Evolutionary conservation across 1,284 basidiomycete genomes (phyloP).

Genomic region (Meripilus lineatus): DNA sequence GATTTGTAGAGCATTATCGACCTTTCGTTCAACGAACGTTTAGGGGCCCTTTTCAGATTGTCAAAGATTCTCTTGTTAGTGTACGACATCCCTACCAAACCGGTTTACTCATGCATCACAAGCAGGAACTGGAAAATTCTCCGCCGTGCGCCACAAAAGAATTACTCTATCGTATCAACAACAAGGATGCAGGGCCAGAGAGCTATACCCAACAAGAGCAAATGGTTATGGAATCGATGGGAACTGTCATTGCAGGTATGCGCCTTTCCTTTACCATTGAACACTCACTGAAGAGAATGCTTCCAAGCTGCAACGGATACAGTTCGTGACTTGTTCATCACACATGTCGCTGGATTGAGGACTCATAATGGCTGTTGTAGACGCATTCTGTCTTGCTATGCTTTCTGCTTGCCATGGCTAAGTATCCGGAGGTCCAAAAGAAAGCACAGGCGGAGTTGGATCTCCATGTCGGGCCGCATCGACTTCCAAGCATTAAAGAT

Average conservation of each 20-base stretch:
- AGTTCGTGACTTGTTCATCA: not conserved
- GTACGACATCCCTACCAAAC: too few relatives aligned
- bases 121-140: too few relatives aligned
- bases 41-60: conserved; percentile 8
- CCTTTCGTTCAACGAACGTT: conserved; percentile 7
- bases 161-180: too few relatives aligned
- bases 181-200: too few relatives aligned
- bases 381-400: conserved; percentile 7
- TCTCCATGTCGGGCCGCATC: not conserved
- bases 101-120: too few relatives aligned
- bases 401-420: conserved; percentile 9
- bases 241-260: not conserved
- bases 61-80: too few relatives aligned
- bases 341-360: not conserved
- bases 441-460: conserved; percentile 1
- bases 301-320: conserved; percentile 3
- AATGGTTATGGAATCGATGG: not conserved
- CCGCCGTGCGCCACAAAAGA: too few relatives aligned
- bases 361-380: conserved; percentile 3
- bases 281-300: not conserved
- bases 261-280: not conserved
- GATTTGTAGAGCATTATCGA: conserved; percentile 5
- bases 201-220: not conserved
- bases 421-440: not conserved
- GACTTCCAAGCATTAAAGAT: not conserved